A percentile compares a stretch with the other conserved stretches of the same genome.
These are phyloP conservation scores for Edaphochlamys debaryana DNA, from an alignment of 139 green algal species.

Conservation along the genomic window DNA sequence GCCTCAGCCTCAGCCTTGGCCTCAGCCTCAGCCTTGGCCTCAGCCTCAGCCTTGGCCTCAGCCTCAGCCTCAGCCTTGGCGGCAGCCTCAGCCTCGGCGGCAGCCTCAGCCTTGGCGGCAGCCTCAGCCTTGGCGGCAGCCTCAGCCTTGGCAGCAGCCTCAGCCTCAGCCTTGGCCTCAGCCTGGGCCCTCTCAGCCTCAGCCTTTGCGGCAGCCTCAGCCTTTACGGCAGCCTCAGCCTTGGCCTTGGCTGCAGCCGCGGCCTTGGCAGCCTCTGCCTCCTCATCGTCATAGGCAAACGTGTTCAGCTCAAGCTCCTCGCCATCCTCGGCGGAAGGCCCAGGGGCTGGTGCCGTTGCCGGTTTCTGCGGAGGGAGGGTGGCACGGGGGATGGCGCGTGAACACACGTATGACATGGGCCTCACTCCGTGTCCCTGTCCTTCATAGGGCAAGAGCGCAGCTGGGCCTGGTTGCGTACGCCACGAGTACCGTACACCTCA, in stretches of 20 bases:
- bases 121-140: neutral
- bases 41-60: neutral
- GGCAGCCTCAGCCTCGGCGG: neutral
- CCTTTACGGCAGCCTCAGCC: neutral
- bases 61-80: neutral
- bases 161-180: neutral
- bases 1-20: neutral
- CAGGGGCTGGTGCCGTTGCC: too few relatives aligned
- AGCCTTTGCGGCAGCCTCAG: neutral
- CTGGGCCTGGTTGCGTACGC: too few relatives aligned
- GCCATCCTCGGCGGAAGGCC: neutral
- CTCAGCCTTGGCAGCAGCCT: too few relatives aligned
- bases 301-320: neutral
- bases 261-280: neutral
- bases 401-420: too few relatives aligned
- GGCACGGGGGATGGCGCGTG: too few relatives aligned
- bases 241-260: neutral
- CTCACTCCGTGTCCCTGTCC: too few relatives aligned
- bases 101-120: neutral
- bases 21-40: neutral
- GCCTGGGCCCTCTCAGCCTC: neutral
- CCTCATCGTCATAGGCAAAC: neutral
- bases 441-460: too few relatives aligned
- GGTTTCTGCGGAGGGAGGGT: too few relatives aligned
- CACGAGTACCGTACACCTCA: too few relatives aligned